phyloP scores from a whole-genome alignment of 208 protist genomes.

The Histomonas meleagridis region DNA sequence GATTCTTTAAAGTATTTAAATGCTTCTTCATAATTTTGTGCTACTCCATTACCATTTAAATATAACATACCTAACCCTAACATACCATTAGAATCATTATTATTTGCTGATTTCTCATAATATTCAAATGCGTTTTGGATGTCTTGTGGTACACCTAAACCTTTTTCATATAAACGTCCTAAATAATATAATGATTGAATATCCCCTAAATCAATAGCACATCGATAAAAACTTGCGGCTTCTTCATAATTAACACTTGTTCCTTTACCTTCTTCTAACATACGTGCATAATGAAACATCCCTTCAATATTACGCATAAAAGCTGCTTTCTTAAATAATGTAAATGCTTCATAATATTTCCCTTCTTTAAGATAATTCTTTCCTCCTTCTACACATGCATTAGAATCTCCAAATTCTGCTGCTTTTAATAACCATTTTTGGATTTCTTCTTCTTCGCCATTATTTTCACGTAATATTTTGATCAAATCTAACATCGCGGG shows the following conservation, averaged over 20 bases:
- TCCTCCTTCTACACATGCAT: not conserved
- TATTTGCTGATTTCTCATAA: not conserved
- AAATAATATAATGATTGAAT: not conserved
- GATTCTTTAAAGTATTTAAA: too few species aligned
- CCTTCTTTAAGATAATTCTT: not conserved
- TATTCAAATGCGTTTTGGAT: not conserved
- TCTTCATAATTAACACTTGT: not conserved
- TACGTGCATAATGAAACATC: not conserved
- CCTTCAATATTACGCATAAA: not conserved
- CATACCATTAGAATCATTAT: not conserved
- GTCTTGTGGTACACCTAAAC: not conserved
- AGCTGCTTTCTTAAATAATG: not conserved
- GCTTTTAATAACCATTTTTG: not conserved
- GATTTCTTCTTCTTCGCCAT: not conserved
- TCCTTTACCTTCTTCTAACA: not conserved
- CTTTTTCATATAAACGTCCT: not conserved
- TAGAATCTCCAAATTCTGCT: not conserved
- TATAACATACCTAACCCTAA: not conserved
- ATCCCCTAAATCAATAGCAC: not conserved
- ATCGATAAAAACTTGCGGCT: not conserved
- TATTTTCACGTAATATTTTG: not conserved
- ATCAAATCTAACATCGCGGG: not conserved
- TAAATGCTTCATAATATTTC: not conserved
- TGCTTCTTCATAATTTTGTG: not conserved
- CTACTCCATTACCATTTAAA: not conserved